These are phyloP conservation scores for Periconia digitata DNA, from an alignment of 2,329 filamentous ascomycete species.

Conservation along the genomic window DNA sequence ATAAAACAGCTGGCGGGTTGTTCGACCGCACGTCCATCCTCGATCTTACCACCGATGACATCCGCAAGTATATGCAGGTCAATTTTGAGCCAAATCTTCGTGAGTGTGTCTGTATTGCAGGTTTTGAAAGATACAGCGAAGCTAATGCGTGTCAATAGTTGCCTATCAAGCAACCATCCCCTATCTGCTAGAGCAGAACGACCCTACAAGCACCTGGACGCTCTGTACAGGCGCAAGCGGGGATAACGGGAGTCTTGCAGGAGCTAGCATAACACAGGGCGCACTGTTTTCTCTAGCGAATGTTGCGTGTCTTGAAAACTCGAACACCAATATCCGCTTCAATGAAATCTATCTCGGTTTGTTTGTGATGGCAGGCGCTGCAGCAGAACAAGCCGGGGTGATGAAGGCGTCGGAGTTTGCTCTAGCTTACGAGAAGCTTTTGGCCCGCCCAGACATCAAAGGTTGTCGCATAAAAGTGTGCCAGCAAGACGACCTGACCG, in stretches of 20 bases:
- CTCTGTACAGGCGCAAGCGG: slow-evolving; percentile 10
- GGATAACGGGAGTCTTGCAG: slow-evolving; percentile 1
- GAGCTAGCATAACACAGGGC: slow-evolving; percentile 31
- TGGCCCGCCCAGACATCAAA: background rate
- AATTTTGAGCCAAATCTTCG: slow-evolving; percentile 9
- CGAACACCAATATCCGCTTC: slow-evolving; percentile 40
- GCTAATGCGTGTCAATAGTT: slow-evolving; percentile 2
- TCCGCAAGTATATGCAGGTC: background rate
- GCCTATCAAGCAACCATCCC: slow-evolving; percentile 9
- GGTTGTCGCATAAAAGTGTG: background rate
- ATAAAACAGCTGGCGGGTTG: background rate
- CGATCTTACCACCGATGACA: background rate
- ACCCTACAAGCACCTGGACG: slow-evolving; percentile 6
- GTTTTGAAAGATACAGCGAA: background rate
- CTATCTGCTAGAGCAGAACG: slow-evolving; percentile 11
- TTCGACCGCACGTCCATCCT: background rate
- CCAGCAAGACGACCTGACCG: background rate
- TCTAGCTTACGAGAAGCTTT: background rate
- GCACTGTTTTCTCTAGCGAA: slow-evolving; percentile 40
- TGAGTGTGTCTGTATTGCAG: slow-evolving; percentile 1
- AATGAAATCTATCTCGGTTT: slow-evolving; percentile 43
- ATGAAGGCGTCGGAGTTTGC: slow-evolving; percentile 7
- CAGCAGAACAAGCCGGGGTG: slow-evolving; percentile 4
- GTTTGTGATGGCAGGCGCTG: slow-evolving; percentile 5
- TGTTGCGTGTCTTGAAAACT: slow-evolving; percentile 33